Percentiles rank a stretch among this genome's conserved stretches.
Conservation (phyloP, 768 basidiomycete species). For the Myochromella boudieri region DNA sequence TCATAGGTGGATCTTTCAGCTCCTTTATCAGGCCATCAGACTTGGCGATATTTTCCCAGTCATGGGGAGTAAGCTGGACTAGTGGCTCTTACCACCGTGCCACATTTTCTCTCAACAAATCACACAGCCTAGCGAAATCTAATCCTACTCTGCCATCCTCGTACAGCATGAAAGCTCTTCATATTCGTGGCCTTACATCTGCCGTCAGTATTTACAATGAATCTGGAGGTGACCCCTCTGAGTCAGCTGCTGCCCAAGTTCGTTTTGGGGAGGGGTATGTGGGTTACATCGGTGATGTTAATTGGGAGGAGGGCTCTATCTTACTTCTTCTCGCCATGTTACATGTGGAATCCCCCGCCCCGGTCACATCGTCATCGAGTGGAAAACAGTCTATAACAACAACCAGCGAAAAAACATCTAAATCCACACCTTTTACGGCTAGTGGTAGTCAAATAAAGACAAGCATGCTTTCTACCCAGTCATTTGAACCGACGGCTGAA, state of each 20-base stretch:
- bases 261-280: slow-evolving; percentile 35
- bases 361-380: too few species aligned
- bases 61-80: slow-evolving; percentile 37
- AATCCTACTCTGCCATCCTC: slow-evolving; percentile 25
- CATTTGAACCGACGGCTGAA: not conserved
- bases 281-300: slow-evolving; percentile 37
- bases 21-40: slow-evolving; percentile 21
- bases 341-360: too few species aligned
- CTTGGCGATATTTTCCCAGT: slow-evolving; percentile 24
- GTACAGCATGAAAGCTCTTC: slow-evolving; percentile 44
- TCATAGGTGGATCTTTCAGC: slow-evolving; percentile 35
- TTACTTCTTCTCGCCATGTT: slow-evolving; percentile 36
- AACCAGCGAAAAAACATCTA: too few species aligned
- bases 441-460: too few species aligned
- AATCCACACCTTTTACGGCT: too few species aligned
- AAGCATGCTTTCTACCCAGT: too few species aligned
- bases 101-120: slow-evolving; percentile 31
- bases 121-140: slow-evolving; percentile 24
- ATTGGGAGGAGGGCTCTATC: slow-evolving; percentile 28
- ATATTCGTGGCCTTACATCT: slow-evolving; percentile 26
- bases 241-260: slow-evolving; percentile 27
- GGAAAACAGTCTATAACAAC: too few species aligned
- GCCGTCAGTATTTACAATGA: slow-evolving; percentile 31
- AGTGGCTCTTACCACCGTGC: slow-evolving; percentile 38
- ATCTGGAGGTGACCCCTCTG: slow-evolving; percentile 10